These are phyloP conservation scores for Agrostemma githago DNA, from an alignment of 148 eudicot species.

Conservation along the genomic window DNA sequence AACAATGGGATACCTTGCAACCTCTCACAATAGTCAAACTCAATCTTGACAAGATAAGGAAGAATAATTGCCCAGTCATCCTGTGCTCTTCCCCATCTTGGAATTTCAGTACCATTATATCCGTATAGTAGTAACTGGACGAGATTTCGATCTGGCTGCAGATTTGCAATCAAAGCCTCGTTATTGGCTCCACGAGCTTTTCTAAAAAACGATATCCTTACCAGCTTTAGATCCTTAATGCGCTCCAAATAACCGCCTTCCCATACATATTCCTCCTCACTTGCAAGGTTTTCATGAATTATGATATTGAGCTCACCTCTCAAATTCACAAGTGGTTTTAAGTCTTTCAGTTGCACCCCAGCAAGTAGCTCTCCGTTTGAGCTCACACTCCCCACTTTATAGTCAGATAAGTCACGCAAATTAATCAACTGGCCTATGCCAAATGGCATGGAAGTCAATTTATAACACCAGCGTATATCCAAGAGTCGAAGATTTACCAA, in stretches of 20 bases:
- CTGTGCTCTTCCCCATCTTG: constrained; percentile 14
- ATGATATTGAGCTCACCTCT: neutral
- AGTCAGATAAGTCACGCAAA: neutral
- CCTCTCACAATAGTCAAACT: neutral
- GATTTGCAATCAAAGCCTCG: neutral
- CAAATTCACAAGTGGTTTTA: neutral
- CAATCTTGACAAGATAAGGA: no score
- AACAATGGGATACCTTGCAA: neutral
- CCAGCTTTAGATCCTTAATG: neutral
- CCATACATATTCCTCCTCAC: neutral
- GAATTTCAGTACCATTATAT: constrained; percentile 1
- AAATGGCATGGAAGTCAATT: no score
- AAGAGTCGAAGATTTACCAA: no score
- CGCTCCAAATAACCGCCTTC: neutral
- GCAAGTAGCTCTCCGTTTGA: no score
- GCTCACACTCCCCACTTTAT: no score
- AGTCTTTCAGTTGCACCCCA: no score
- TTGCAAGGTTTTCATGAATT: neutral
- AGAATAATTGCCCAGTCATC: no score
- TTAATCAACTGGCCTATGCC: no score
- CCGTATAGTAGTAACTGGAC: neutral
- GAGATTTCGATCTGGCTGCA: constrained; percentile 20
- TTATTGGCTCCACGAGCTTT: no score
- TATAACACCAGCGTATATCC: no score
- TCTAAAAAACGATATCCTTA: no score